Conservation (phyloP, 1,139 yeast species). For the Petasospora rhodanensis region DNA sequence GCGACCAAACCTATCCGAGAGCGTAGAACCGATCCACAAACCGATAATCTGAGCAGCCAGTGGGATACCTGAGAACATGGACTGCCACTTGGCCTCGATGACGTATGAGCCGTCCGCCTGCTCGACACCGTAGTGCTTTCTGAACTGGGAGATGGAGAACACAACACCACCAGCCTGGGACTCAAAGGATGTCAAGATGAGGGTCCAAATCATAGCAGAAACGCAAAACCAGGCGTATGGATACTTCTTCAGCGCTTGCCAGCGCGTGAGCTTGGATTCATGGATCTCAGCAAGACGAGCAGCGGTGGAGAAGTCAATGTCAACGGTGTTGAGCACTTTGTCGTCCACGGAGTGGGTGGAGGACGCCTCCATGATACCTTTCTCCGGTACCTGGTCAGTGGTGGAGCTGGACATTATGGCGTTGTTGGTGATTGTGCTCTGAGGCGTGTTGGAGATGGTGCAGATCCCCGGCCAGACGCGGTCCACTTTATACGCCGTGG, state of each 20-base stretch:
- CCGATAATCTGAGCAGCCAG: constrained; percentile 27
- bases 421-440: too few relatives aligned
- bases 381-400: too few relatives aligned
- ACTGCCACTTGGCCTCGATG: constrained; percentile 31
- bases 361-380: too few relatives aligned
- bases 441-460: too few relatives aligned
- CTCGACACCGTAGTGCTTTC: constrained; percentile 29
- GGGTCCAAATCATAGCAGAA: constrained; percentile 18
- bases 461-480: too few relatives aligned
- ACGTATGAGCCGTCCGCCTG: constrained; percentile 12
- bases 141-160: constrained; percentile 26
- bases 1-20: constrained; percentile 55
- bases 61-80: constrained; percentile 32
- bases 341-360: too few relatives aligned
- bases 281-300: constrained; percentile 12
- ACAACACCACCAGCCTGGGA: constrained; percentile 28
- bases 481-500: too few relatives aligned
- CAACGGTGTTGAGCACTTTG: too few relatives aligned
- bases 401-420: too few relatives aligned
- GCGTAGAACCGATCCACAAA: constrained; percentile 48
- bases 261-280: constrained; percentile 11
- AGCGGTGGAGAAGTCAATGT: constrained; percentile 7
- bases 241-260: constrained; percentile 17
- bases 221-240: constrained; percentile 18
- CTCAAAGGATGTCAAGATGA: constrained; percentile 23